A percentile compares a stretch with the other conserved stretches of the same genome.
Evolutionary conservation across 768 basidiomycete species (phyloP).

Genomic region (Coprinopsis sp.): DNA sequence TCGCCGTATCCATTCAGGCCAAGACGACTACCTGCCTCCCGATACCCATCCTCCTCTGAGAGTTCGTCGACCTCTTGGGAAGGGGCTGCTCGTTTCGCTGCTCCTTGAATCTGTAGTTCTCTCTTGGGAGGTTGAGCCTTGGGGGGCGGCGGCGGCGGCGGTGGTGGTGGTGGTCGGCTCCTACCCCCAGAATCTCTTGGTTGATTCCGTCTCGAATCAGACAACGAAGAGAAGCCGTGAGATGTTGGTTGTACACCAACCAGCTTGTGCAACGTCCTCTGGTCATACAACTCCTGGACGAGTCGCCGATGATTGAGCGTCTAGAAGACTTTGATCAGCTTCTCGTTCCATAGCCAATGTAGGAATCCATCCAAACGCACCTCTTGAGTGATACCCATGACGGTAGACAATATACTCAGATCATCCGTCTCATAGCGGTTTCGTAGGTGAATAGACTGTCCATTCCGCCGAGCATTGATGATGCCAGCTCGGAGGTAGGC

Average conservation of each 20-base stretch:
- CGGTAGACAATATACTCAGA: conserved; percentile 72
- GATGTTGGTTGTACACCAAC: conserved; percentile 39
- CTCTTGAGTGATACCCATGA: conserved; percentile 83
- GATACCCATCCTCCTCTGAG: no score
- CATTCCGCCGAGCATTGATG: conserved; percentile 50
- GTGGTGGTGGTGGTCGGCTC: not conserved
- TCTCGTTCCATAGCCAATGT: not conserved
- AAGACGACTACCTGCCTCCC: conserved; percentile 5
- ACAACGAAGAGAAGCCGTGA: not conserved
- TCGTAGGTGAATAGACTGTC: conserved; percentile 42
- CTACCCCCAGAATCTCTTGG: no score
- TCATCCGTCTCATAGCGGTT: conserved; percentile 48
- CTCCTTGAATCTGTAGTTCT: conserved; percentile 2
- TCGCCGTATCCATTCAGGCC: conserved; percentile 7
- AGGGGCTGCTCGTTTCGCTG: not conserved
- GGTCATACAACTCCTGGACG: conserved; percentile 65
- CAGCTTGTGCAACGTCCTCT: conserved; percentile 52
- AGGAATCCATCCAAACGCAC: conserved; percentile 30
- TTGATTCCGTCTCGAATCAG: no score
- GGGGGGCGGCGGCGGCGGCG: not conserved
- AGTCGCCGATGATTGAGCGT: conserved; percentile 70
- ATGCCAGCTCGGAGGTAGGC: conserved; percentile 63
- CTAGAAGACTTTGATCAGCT: conserved; percentile 29
- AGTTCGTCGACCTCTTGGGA: not conserved
- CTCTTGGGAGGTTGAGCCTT: not conserved